Evolutionary conservation across 2,329 filamentous ascomycete species (phyloP).

Genomic region (Xylariales sp.): DNA sequence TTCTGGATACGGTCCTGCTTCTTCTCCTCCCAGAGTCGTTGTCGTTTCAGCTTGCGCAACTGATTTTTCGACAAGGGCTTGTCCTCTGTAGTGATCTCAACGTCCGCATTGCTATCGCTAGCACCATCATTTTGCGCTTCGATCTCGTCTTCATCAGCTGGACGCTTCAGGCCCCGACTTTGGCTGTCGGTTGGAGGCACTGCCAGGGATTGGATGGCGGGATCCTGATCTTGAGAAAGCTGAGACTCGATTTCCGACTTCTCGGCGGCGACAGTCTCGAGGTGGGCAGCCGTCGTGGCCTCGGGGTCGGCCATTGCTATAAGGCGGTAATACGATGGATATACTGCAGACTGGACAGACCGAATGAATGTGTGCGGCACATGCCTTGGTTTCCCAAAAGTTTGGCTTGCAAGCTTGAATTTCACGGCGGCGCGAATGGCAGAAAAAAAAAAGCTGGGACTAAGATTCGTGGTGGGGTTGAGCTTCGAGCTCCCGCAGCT

Average conservation of each 20-base stretch:
- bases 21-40: conserved; percentile 71
- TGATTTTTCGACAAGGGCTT: conserved; percentile 75
- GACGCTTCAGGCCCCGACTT: conserved; percentile 18
- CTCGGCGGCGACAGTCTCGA: conserved; percentile 8
- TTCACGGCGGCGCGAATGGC: too few species aligned
- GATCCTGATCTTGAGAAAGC: conserved; percentile 9
- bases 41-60: conserved; percentile 70
- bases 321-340: too few species aligned
- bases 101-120: conserved; percentile 65
- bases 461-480: conserved; percentile 6
- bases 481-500: background rate
- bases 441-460: conserved; percentile 1
- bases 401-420: too few species aligned
- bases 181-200: conserved; percentile 1
- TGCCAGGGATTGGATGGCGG: conserved; percentile 5
- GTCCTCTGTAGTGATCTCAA: conserved; percentile 38
- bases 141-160: conserved; percentile 49
- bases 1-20: conserved; percentile 45
- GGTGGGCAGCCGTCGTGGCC: conserved; percentile 2
- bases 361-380: too few species aligned
- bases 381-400: too few species aligned
- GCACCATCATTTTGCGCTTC: conserved; percentile 41
- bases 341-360: too few species aligned
- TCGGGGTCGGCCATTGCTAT: too few species aligned
- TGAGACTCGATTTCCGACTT: conserved; percentile 9